Evolutionary conservation across 768 basidiomycete genomes (phyloP).

Genomic region (Gloeostereum incarnatum): DNA sequence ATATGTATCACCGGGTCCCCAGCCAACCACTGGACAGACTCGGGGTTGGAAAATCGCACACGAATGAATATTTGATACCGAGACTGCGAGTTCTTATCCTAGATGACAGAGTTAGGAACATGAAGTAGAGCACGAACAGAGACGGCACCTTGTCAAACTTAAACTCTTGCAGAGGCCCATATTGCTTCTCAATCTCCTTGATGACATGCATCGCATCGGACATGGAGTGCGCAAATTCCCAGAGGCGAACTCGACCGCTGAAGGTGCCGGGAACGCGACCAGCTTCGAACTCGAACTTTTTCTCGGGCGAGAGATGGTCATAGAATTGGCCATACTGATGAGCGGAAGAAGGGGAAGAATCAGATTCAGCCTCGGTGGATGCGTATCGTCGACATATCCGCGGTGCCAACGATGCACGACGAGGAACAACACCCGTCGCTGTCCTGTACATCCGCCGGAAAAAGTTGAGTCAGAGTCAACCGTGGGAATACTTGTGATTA

Average conservation of each 20-base stretch:
- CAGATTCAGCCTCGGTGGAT: background rate
- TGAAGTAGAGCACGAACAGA: background rate
- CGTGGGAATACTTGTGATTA: too few species aligned
- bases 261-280: too few species aligned
- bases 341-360: background rate
- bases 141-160: background rate
- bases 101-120: background rate
- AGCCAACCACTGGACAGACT: background rate
- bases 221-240: background rate
- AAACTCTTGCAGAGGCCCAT: background rate
- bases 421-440: too few species aligned
- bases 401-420: too few species aligned
- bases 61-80: background rate
- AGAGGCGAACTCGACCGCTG: too few species aligned
- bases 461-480: too few species aligned
- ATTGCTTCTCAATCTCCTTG: background rate
- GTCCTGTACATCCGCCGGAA: too few species aligned
- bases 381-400: constrained; percentile 10
- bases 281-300: too few species aligned
- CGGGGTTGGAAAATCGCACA: background rate
- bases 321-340: background rate
- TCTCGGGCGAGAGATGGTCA: too few species aligned
- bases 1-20: background rate
- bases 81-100: background rate
- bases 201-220: background rate